Percentiles rank a stretch among this genome's conserved stretches.
phyloP scores from a whole-genome alignment of 1,139 yeast species.

The Saccharomyces hybrid region DNA sequence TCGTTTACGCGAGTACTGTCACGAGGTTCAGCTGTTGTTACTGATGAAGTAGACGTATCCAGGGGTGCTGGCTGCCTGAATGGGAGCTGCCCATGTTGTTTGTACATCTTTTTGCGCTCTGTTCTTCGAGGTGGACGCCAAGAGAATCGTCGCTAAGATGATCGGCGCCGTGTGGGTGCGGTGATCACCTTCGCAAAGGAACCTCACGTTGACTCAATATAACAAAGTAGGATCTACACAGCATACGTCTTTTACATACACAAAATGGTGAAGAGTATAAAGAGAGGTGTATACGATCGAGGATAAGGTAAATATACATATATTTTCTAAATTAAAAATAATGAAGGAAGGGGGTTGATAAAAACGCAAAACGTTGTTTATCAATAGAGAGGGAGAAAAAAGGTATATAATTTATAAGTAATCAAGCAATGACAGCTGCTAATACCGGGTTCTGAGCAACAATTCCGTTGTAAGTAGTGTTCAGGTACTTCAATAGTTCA shows the following conservation, averaged over 20 bases:
- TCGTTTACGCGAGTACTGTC: no score
- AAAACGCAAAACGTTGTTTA: neutral
- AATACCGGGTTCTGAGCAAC: constrained; percentile 51
- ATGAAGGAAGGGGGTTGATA: neutral
- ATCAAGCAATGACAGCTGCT: constrained; percentile 40
- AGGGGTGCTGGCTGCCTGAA: no score
- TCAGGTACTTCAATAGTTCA: constrained; percentile 66
- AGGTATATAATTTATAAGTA: neutral
- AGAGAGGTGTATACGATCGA: neutral
- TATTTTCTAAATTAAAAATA: neutral
- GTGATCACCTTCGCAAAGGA: neutral
- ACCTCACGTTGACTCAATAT: neutral
- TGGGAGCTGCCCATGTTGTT: no score
- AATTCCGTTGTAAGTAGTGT: constrained; percentile 53
- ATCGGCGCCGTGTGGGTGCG: neutral
- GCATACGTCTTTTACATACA: neutral
- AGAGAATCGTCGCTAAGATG: neutral
- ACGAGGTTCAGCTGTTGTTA: no score
- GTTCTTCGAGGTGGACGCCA: neutral
- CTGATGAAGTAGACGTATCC: no score
- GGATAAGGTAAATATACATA: neutral
- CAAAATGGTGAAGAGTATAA: neutral
- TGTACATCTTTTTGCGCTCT: neutral
- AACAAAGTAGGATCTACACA: neutral
- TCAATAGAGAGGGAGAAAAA: neutral